Conservation (phyloP, 345 rosid species). For the Sonneratia alba region DNA sequence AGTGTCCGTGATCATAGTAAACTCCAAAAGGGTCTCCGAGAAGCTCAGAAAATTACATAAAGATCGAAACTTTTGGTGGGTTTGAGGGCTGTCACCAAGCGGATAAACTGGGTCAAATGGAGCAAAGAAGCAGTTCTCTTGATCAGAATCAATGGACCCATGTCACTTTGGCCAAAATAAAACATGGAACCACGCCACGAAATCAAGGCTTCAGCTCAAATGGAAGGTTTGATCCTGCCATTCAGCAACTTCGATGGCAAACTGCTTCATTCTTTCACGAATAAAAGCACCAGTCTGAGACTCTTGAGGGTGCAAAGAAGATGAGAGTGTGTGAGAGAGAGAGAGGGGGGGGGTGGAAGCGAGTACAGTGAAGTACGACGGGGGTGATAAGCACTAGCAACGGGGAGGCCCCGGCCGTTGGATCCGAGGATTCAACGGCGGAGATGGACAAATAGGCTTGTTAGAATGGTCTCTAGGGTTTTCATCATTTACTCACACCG, state of each 20-base stretch:
- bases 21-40: background rate
- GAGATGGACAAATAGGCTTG: constrained; percentile 20
- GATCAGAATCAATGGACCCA: constrained; percentile 14
- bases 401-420: constrained; percentile 25
- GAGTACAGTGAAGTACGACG: constrained; percentile 17
- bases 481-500: constrained; percentile 10
- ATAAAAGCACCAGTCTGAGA: background rate
- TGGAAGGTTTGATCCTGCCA: background rate
- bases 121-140: constrained; percentile 5
- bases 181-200: constrained; percentile 2
- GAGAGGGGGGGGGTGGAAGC: constrained; percentile 3
- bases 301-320: background rate
- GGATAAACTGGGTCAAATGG: constrained; percentile 7
- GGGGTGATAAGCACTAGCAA: constrained; percentile 29
- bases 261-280: background rate
- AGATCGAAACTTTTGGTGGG: constrained; percentile 13
- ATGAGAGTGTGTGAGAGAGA: background rate
- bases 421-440: constrained; percentile 22
- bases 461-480: constrained; percentile 35
- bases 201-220: background rate
- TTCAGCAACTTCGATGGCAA: background rate
- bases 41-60: constrained; percentile 4
- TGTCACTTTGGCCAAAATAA: background rate
- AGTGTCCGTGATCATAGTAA: constrained; percentile 22
- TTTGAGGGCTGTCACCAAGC: constrained; percentile 6